Evolutionary conservation across 2,329 filamentous ascomycete genomes (phyloP), one percentile per base, ranked within the genome.

Genomic region (Dothistroma pini): DNA sequence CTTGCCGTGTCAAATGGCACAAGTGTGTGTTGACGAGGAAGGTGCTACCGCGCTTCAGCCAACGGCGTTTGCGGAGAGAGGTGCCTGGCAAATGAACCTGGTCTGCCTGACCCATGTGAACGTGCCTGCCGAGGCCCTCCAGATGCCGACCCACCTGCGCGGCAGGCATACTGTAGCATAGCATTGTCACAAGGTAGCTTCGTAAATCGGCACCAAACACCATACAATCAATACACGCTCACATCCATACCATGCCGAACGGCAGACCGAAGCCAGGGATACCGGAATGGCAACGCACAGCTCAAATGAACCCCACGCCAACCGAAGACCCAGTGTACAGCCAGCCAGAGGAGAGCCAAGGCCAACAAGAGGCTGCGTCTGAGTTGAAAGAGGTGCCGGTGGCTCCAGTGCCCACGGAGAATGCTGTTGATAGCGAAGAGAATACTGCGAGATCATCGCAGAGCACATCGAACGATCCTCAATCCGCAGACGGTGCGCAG

Each of bases 241-340:
- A 54, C 52, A 64, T 4, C 19, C 71, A 72, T 50, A 64, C 11
- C 25, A 73, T 74, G 71, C 66, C 69, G 4, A 65, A 69, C 59
- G 61, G 63, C 31, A 64, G 62, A 48, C 56, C 63, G 34, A 73
- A 72, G 53, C 67, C 68, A 51, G 56, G 60, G 34, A 72, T 75
- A 21, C 74, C 74, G 31, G 64, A 70, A 16, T 75, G 74, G 74
- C 74, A 75, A 60, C 71, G 68, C 35, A 68, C 67, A 29, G 64
- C 66, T 21, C 56, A 58, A 25, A 21, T 58, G 25, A 62, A 35
- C 16, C 61, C 60, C 22, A 29, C 60, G 11, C 48, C 65, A 16
- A 61, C 60, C 21, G 63, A 67, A 12, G 63, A 68, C 29, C 63
- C 66, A 10, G 65, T 66, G 12, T 58, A 60, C 60, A 61, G 62